These are phyloP conservation scores for Durio zibethinus DNA, from an alignment of 345 rosid genomes.

Conservation along the genomic window DNA sequence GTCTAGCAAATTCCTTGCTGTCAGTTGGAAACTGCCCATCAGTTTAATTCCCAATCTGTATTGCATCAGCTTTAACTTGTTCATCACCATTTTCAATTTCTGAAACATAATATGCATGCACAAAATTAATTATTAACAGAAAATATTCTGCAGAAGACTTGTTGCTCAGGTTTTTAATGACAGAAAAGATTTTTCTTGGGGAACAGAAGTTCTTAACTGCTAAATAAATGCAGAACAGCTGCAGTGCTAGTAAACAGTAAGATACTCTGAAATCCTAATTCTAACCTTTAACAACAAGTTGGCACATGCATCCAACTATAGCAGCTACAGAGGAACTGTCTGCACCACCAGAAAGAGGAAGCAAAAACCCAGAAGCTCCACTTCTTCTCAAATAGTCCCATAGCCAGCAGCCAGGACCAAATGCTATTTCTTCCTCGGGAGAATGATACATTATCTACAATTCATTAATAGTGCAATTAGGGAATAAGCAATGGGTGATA, in stretches of 20 bases:
- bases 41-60: slow-evolving; percentile 62
- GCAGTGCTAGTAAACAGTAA: not conserved
- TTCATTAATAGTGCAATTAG: not conserved
- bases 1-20: slow-evolving; percentile 88
- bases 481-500: not conserved
- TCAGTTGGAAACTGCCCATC: slow-evolving; percentile 76
- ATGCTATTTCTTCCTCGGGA: slow-evolving; percentile 95
- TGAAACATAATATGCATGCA: slow-evolving; percentile 26
- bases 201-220: slow-evolving; percentile 4
- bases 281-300: slow-evolving; percentile 88
- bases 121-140: slow-evolving; percentile 14
- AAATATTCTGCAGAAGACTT: not conserved
- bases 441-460: slow-evolving; percentile 69
- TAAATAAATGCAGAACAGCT: not conserved
- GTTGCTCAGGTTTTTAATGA: not conserved
- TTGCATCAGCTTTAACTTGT: slow-evolving; percentile 92
- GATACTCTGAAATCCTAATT: not conserved
- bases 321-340: slow-evolving; percentile 98
- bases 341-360: slow-evolving; percentile 97
- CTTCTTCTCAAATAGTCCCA: slow-evolving; percentile 99
- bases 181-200: not conserved
- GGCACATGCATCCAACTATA: slow-evolving; percentile 99
- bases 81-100: slow-evolving; percentile 88
- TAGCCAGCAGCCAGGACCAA: slow-evolving; percentile 96
- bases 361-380: slow-evolving; percentile 95